Conservation (phyloP, 495 filamentous ascomycete species). For the Jackrogersella minutella region DNA sequence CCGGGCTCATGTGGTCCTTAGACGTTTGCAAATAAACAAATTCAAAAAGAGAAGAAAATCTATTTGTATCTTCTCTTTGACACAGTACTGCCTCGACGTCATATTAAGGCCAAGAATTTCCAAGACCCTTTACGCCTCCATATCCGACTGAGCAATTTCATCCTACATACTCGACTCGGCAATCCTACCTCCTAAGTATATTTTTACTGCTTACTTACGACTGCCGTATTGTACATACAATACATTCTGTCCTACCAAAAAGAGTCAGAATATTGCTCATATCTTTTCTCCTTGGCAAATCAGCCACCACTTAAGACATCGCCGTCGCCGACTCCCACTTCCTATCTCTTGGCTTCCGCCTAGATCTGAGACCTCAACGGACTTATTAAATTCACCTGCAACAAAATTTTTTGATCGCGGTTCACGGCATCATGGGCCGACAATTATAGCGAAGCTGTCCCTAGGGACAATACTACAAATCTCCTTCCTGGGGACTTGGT, state of each 20-base stretch:
- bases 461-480: constrained; percentile 58
- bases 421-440: constrained; percentile 50
- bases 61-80: constrained; percentile 17
- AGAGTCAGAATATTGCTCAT: constrained; percentile 13
- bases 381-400: constrained; percentile 4
- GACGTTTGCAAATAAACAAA: constrained; percentile 24
- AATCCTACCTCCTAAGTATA: neutral
- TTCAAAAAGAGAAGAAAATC: constrained; percentile 13
- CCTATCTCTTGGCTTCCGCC: constrained; percentile 15
- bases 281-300: constrained; percentile 7
- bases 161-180: constrained; percentile 1
- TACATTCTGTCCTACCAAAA: constrained; percentile 4
- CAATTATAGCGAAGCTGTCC: constrained; percentile 66
- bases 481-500: constrained; percentile 43
- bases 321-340: constrained; percentile 12
- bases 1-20: constrained; percentile 12
- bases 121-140: constrained; percentile 41
- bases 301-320: constrained; percentile 22
- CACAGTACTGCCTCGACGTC: constrained; percentile 39
- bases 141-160: constrained; percentile 29
- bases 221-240: too few species aligned
- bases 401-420: constrained; percentile 3
- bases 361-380: constrained; percentile 1
- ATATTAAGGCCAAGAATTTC: constrained; percentile 40
- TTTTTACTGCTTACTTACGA: constrained; percentile 9